Evolutionary conservation across 768 basidiomycete genomes (phyloP).

Genomic region (Leucosporidium creatinivorum): DNA sequence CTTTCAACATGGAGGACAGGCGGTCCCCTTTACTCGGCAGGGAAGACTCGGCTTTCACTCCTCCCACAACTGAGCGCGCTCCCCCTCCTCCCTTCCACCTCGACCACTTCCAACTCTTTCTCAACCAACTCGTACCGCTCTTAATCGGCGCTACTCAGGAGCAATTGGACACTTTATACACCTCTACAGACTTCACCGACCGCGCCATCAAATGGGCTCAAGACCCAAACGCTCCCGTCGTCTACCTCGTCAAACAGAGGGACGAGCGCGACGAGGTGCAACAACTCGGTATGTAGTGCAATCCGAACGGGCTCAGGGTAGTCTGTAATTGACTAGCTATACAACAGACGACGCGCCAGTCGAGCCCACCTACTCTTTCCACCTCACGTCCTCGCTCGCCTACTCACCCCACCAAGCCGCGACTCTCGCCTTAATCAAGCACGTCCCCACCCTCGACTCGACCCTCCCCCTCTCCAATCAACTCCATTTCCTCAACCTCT

Average conservation of each 20-base stretch:
- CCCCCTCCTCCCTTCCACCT: constrained; percentile 47
- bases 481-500: constrained; percentile 85
- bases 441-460: constrained; percentile 67
- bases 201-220: constrained; percentile 65
- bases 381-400: constrained; percentile 54
- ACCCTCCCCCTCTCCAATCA: constrained; percentile 71
- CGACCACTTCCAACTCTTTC: constrained; percentile 61
- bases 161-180: constrained; percentile 64
- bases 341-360: neutral
- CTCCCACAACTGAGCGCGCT: neutral
- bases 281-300: constrained; percentile 32
- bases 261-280: constrained; percentile 56
- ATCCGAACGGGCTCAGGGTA: constrained; percentile 60
- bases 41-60: too few species aligned
- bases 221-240: constrained; percentile 60
- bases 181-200: constrained; percentile 58
- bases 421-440: constrained; percentile 92
- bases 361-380: constrained; percentile 32
- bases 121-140: constrained; percentile 66
- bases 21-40: too few species aligned
- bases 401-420: constrained; percentile 72
- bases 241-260: constrained; percentile 73
- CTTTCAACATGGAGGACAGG: too few species aligned
- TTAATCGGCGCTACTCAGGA: constrained; percentile 63
- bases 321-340: constrained; percentile 40